Conservation (phyloP, 768 basidiomycete genomes). For the Boletus fagicola region DNA sequence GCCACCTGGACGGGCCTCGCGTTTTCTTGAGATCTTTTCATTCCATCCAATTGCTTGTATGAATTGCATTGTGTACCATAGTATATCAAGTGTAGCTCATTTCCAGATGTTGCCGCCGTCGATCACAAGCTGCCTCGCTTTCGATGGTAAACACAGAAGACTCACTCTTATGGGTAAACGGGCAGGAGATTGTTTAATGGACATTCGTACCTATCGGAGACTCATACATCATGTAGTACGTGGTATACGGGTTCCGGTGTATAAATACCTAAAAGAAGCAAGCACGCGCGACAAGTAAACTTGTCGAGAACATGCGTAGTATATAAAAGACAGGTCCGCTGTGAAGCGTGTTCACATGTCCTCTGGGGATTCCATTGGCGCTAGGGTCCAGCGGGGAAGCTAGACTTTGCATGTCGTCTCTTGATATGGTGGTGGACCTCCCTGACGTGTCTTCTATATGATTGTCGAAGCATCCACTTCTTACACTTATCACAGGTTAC, state of each 20-base stretch:
- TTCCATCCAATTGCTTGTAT: not conserved
- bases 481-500: conserved; percentile 9
- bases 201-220: not conserved
- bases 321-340: not conserved
- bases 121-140: conserved; percentile 5
- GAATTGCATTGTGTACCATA: not conserved
- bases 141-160: not conserved
- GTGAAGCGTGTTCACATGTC: conserved; percentile 6
- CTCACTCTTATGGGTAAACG: not conserved
- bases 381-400: not conserved
- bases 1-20: conserved; percentile 61
- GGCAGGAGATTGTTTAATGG: conserved; percentile 4
- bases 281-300: not conserved
- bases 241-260: not conserved
- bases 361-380: not conserved
- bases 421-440: conserved; percentile 22
- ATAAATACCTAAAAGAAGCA: not conserved
- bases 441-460: conserved; percentile 16
- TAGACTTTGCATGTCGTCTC: conserved; percentile 7
- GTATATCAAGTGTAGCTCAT: not conserved
- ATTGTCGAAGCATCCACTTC: conserved; percentile 17
- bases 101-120: not conserved
- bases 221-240: conserved; percentile 1
- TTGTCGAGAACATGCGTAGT: not conserved
- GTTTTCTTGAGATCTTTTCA: conserved; percentile 37